Conservation (phyloP, 2,329 filamentous ascomycete genomes). For the Monilinia fructigena region DNA sequence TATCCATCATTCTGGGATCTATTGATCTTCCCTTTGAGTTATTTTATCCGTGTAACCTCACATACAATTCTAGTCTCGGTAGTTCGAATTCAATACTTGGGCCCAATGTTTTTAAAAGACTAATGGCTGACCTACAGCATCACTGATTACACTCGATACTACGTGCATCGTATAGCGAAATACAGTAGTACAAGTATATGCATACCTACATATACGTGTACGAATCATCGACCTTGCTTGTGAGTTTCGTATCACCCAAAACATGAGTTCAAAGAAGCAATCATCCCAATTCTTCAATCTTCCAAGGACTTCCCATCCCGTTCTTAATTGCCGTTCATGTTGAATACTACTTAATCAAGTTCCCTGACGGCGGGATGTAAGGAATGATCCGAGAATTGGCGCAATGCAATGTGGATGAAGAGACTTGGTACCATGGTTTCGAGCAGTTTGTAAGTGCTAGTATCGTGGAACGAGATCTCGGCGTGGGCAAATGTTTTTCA, state of each 20-base stretch:
- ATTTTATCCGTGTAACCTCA: too few species aligned
- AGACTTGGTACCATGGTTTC: neutral
- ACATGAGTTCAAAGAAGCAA: neutral
- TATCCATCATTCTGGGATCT: too few species aligned
- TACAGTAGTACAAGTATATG: too few species aligned
- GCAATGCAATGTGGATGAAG: neutral
- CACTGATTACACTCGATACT: neutral
- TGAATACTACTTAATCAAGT: neutral
- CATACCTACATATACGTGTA: neutral
- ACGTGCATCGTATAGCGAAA: neutral
- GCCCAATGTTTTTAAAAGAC: neutral
- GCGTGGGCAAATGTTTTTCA: neutral
- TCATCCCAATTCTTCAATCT: neutral
- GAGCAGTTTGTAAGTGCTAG: neutral
- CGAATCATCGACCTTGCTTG: neutral
- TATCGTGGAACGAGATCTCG: neutral
- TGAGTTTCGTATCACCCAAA: neutral
- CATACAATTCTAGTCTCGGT: neutral
- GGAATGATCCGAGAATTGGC: neutral
- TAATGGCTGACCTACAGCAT: neutral
- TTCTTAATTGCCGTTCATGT: conserved; percentile 10
- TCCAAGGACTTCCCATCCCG: neutral
- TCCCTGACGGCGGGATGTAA: neutral
- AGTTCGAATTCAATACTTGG: neutral
- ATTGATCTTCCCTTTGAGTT: too few species aligned